Evolutionary conservation across 345 rosid species (phyloP).

Genomic region (Turritis glabra): DNA sequence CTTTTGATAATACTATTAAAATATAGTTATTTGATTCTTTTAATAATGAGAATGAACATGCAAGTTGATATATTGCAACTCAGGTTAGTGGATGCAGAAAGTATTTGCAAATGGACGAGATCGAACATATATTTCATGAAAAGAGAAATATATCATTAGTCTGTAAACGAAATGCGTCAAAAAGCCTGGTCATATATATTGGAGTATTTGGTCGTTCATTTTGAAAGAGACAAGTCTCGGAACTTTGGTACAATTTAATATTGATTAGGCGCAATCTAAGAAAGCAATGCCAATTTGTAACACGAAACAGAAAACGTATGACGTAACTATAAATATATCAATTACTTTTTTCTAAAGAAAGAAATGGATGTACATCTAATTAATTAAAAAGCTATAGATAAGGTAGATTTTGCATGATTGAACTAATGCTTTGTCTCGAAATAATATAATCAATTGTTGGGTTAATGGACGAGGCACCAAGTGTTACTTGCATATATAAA

Average conservation of each 20-base stretch:
- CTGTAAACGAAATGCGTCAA: constrained; percentile 34
- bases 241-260: constrained; percentile 11
- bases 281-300: constrained; percentile 23
- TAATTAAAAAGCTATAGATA: background rate
- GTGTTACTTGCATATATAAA: background rate
- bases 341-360: background rate
- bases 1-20: background rate
- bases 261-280: constrained; percentile 4
- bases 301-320: constrained; percentile 16
- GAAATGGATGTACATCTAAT: background rate
- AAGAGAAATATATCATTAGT: constrained; percentile 26
- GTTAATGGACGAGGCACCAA: constrained; percentile 16
- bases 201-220: constrained; percentile 16
- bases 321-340: background rate
- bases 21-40: background rate
- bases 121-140: constrained; percentile 26
- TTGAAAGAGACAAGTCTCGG: constrained; percentile 30
- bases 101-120: constrained; percentile 27
- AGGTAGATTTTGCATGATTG: constrained; percentile 14
- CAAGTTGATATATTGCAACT: constrained; percentile 14
- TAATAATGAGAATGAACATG: background rate
- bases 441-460: background rate
- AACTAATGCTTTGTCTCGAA: background rate
- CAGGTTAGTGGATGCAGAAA: constrained; percentile 35
- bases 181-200: constrained; percentile 31